Conservation (phyloP, 2,329 filamentous ascomycete genomes). For the Paracoccidioides lutzii region DNA sequence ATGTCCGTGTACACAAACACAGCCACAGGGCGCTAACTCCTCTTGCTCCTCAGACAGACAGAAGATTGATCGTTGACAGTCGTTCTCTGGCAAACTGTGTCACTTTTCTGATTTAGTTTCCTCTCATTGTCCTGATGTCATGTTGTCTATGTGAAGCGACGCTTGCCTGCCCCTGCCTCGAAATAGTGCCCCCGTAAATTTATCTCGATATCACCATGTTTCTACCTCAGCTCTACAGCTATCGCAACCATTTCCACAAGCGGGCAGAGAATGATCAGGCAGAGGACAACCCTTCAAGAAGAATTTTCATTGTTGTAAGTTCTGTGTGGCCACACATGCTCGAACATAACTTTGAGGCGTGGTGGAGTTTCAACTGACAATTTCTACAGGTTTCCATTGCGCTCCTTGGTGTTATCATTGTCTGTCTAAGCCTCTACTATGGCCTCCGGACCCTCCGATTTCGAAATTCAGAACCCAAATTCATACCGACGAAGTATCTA, state of each 20-base stretch:
- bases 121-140: background rate
- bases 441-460: conserved; percentile 31
- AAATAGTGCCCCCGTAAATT: background rate
- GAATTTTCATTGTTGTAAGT: background rate
- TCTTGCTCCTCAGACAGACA: no score
- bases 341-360: background rate
- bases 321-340: background rate
- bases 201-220: background rate
- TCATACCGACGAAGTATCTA: conserved; percentile 38
- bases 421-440: conserved; percentile 21
- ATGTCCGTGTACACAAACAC: no score
- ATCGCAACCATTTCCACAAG: background rate
- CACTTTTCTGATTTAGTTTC: no score
- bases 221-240: background rate
- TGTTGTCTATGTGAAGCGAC: conserved; percentile 1
- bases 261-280: background rate
- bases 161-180: background rate
- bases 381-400: conserved; percentile 16
- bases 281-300: background rate
- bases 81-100: no score
- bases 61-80: no score
- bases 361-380: background rate
- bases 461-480: conserved; percentile 37
- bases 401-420: conserved; percentile 19
- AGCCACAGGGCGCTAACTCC: no score